phyloP scores from a whole-genome alignment of 164 flowering plant species.

The Macadamia tetraphylla region DNA sequence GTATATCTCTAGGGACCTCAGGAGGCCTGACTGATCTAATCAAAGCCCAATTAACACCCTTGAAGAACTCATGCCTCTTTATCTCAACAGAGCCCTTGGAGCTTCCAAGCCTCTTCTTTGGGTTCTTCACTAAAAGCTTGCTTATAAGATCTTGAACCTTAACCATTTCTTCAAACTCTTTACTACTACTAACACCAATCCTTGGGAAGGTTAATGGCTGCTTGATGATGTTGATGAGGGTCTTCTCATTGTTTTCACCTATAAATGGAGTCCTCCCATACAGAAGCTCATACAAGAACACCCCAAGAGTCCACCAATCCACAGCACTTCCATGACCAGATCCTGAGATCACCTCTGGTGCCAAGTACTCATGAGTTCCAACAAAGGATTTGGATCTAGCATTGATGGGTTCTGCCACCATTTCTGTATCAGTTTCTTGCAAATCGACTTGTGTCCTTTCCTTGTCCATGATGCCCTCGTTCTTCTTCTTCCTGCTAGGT shows the following conservation, averaged over 20 bases:
- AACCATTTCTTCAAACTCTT: conserved; percentile 56
- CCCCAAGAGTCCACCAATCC: conserved; percentile 95
- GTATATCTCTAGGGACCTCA: conserved; percentile 43
- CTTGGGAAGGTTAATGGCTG: conserved; percentile 63
- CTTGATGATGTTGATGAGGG: conserved; percentile 66
- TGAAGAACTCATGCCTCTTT: conserved; percentile 79
- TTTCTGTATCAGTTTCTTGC: conserved; percentile 32
- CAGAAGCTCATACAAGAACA: conserved; percentile 70
- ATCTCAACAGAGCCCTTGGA: conserved; percentile 75
- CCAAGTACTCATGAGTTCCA: conserved; percentile 93
- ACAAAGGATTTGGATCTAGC: conserved; percentile 81
- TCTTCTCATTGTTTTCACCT: conserved; percentile 80
- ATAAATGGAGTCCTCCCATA: conserved; percentile 84
- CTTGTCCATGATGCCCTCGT: conserved; percentile 15
- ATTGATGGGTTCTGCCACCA: conserved; percentile 65
- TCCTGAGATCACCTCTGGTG: conserved; percentile 86
- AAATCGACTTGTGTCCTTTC: conserved; percentile 2
- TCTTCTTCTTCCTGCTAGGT: conserved; percentile 14
- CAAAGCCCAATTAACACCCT: conserved; percentile 88
- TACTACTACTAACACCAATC: conserved; percentile 29
- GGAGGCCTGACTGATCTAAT: conserved; percentile 80
- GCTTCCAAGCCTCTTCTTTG: conserved; percentile 75
- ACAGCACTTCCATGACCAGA: conserved; percentile 82
- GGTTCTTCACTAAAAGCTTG: conserved; percentile 69
- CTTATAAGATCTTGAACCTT: conserved; percentile 64